Evolutionary conservation across 2,329 filamentous ascomycete genomes (phyloP), one percentile per base, ranked within the genome.

Genomic region (Cytospora chrysosperma): DNA sequence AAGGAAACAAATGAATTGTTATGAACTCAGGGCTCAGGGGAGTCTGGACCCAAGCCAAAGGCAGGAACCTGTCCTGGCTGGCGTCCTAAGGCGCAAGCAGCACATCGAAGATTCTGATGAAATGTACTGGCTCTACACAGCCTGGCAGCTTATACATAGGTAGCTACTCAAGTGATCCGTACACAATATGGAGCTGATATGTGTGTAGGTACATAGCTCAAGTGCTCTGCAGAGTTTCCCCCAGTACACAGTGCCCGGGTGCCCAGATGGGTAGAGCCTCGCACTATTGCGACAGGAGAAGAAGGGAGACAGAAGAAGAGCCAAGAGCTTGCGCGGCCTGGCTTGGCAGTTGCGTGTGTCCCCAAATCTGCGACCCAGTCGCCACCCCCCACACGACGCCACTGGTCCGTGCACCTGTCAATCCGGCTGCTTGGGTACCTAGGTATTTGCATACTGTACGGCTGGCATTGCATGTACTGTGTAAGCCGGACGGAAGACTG

Each of bases 381-480:
- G 43, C 43, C 43, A 47, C 43, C 43, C 43, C 43, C 21, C 43
- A 21, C 43, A n/a, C 1, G 6, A 47, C 8, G 21, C 30, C 7
- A n/a, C 26, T 24, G 59, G 59, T 49, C 59, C 37, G 59, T 61
- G 59, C 59, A 13, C 30, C 15, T 19, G 27, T 61, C 51, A 34
- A 37, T n/a, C 59, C 59, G 34, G 51, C n/a, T 28, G 37, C 50
- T 49, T 61, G 59, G 59, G 59, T n/a, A 43, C n/a, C n/a, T n/a
- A n/a, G n/a, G n/a, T 21, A 24, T 13, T 8, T 12, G n/a, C n/a
- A 40, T n/a, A 40, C 37, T 40, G 37, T 24, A 47, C 9, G 28
- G 9, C 4, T 4, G 4, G 28, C 28, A 10, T 47, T 30, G 17
- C 3, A 19, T 13, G 43, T 24, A 47, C 43, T 47, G 43, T 47